phyloP scores from a whole-genome alignment of 257 asterid species.

The Misopates orontium region DNA sequence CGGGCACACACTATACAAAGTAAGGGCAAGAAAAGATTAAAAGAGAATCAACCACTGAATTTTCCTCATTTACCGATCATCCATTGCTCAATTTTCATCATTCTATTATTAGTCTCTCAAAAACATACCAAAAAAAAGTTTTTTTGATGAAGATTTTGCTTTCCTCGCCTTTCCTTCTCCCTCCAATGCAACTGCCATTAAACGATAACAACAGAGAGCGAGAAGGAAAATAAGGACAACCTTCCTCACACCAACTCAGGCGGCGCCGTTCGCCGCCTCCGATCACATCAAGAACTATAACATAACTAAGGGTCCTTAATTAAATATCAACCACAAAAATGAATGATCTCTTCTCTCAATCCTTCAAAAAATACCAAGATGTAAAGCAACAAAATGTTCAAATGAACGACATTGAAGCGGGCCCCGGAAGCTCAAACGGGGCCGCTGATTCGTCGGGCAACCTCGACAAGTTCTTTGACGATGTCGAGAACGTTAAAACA shows the following conservation, averaged over 20 bases:
- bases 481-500: slow-evolving; percentile 47
- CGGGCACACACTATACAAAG: too few relatives aligned
- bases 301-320: not conserved
- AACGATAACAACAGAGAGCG: slow-evolving; percentile 25
- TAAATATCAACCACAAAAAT: slow-evolving; percentile 19
- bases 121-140: slow-evolving; percentile 28
- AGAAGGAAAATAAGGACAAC: slow-evolving; percentile 33
- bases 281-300: not conserved
- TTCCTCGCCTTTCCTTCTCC: slow-evolving; percentile 51
- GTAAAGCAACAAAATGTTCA: slow-evolving; percentile 22
- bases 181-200: slow-evolving; percentile 37
- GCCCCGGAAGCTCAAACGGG: slow-evolving; percentile 22
- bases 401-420: slow-evolving; percentile 41
- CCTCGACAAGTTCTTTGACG: slow-evolving; percentile 50
- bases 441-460: slow-evolving; percentile 51
- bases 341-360: slow-evolving; percentile 61
- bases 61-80: slow-evolving; percentile 30
- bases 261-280: not conserved
- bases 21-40: not conserved
- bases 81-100: slow-evolving; percentile 16
- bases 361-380: slow-evolving; percentile 44
- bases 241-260: not conserved
- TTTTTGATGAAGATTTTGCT: slow-evolving; percentile 33
- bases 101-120: slow-evolving; percentile 36
- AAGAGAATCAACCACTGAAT: slow-evolving; percentile 12